Evolutionary conservation across 371 early-diverging fungal species (phyloP), one percentile per base, ranked within the genome.

Genomic region (Mucor velutinosus): DNA sequence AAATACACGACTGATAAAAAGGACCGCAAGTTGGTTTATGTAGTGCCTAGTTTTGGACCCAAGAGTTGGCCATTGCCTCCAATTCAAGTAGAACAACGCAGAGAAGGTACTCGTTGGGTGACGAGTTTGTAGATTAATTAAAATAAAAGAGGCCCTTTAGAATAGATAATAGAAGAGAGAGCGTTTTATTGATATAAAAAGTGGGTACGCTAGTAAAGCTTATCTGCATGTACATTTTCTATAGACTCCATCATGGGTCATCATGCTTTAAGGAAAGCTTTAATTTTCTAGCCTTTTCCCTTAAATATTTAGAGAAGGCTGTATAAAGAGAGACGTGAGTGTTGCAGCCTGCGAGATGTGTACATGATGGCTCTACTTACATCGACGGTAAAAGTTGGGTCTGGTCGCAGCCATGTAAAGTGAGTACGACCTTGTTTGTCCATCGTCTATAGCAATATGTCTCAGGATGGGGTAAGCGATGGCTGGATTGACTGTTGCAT

Each of bases 31-130:
- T 72, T 82, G n/a, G 89, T 89, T 49, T 82, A 88, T 69, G 91
- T 92, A 14, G 82, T 88, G 59, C 89, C 92, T 23, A 86, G 84
- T 58, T 93, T 90, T 75, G 93, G 93, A 2, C 92, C 91, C 12
- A 88, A 89, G 64, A 80, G 85, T 45, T 93, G 93, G 93, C 88
- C 88, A 66, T 77, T 93, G 60, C 88, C 93, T 0, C 86, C 87
- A 21, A 84, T 93, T 51, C 85, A 91, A 75, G 88, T 88, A 12
- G 86, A 87, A 70, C 89, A 92, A 70, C 75, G 76, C 55, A 80
- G 90, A 37, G 78, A 81, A 21, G 91, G 90, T 25, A 86, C 90
- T 4, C 87, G 93, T 39, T 87, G 92, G 88, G 83, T 87, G 15
- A 66, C 43, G 57, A 35, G 25, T 17, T 30, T 62, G 49, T 62